phyloP scores from a whole-genome alignment of 1,139 yeast genomes.

The Zhuliangozyma parablackwelliae region DNA sequence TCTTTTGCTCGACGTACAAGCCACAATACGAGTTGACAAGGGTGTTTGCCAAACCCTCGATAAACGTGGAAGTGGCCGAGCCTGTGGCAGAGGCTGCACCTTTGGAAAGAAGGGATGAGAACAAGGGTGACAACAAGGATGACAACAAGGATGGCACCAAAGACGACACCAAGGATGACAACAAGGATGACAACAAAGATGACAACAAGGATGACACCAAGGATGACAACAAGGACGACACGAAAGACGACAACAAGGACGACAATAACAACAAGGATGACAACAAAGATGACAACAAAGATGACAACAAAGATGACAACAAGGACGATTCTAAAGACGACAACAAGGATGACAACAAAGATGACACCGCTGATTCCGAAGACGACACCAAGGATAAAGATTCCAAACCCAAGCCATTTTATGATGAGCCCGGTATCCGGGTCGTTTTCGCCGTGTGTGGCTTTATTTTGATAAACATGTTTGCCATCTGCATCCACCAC shows the following conservation, averaged over 20 bases:
- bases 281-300: constrained; percentile 1
- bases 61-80: no score
- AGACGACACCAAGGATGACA: constrained; percentile 1
- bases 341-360: background rate
- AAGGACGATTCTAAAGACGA: constrained; percentile 1
- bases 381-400: background rate
- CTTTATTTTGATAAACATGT: constrained; percentile 27
- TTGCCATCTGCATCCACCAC: constrained; percentile 36
- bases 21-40: background rate
- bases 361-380: background rate
- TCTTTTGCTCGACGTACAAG: background rate
- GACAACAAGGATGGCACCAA: constrained; percentile 3
- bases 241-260: background rate
- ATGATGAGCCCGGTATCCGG: constrained; percentile 17
- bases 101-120: background rate
- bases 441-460: constrained; percentile 29
- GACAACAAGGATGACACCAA: background rate
- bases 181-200: background rate
- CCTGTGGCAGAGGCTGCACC: no score
- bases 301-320: constrained; percentile 1
- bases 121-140: constrained; percentile 1
- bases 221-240: background rate
- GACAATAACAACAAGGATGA: background rate
- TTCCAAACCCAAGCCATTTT: constrained; percentile 8
- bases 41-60: background rate